These are phyloP conservation scores for Lactarius akahatsu DNA, from an alignment of 768 basidiomycete genomes.

Conservation along the genomic window DNA sequence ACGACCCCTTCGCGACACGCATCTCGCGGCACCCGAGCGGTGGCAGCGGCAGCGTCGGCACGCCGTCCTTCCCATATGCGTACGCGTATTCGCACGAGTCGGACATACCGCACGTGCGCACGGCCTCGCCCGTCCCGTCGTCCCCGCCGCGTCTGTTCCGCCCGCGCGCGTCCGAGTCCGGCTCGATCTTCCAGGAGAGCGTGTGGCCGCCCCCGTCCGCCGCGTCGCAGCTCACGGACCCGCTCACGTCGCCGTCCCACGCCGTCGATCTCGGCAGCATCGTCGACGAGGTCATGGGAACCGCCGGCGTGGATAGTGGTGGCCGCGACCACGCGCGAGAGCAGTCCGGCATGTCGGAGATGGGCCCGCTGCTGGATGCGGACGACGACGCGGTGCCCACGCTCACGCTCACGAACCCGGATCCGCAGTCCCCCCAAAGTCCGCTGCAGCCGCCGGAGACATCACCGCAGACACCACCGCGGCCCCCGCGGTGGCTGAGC, in stretches of 20 bases:
- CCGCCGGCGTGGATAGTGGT: too few species aligned
- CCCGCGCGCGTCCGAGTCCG: slow-evolving; percentile 24
- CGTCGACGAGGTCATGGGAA: slow-evolving; percentile 25
- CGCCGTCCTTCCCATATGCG: neutral
- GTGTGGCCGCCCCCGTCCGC: slow-evolving; percentile 27
- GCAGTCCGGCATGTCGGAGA: neutral
- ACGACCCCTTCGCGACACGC: slow-evolving; percentile 9
- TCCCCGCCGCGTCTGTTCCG: slow-evolving; percentile 22
- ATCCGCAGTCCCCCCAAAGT: neutral
- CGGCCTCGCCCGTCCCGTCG: neutral
- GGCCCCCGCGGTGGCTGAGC: slow-evolving; percentile 16
- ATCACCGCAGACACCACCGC: too few species aligned
- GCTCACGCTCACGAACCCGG: slow-evolving; percentile 15
- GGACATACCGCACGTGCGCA: neutral
- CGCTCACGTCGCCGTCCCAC: slow-evolving; percentile 17
- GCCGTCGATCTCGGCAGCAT: slow-evolving; percentile 20
- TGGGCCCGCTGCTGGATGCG: neutral
- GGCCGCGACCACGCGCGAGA: neutral
- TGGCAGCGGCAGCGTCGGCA: neutral
- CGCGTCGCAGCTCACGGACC: slow-evolving; percentile 19
- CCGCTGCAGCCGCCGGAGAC: neutral
- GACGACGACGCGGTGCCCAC: slow-evolving; percentile 5
- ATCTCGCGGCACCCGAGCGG: neutral
- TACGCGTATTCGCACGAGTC: neutral
- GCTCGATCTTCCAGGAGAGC: slow-evolving; percentile 28